These are phyloP conservation scores for Hygrophorus russula DNA, from an alignment of 768 basidiomycete genomes.

Conservation along the genomic window DNA sequence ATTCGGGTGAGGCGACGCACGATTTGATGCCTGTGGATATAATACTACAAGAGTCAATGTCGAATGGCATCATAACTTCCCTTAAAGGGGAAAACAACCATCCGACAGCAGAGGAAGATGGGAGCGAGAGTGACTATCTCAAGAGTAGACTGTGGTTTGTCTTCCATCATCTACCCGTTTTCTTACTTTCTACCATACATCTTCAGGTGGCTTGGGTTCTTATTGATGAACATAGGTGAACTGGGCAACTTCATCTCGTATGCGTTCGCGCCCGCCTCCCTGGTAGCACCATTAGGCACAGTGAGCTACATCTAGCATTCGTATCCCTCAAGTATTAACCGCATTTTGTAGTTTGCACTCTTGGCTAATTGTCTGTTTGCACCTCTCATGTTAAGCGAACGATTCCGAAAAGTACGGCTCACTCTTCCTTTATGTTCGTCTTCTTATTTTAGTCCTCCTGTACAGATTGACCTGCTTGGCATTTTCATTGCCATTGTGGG, in stretches of 20 bases:
- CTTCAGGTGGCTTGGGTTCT: constrained; percentile 79
- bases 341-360: constrained; percentile 57
- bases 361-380: constrained; percentile 94
- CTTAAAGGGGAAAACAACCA: constrained; percentile 11
- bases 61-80: constrained; percentile 14
- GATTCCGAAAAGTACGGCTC: constrained; percentile 57
- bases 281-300: constrained; percentile 93
- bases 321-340: constrained; percentile 6
- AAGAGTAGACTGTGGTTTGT: constrained; percentile 75
- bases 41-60: constrained; percentile 24
- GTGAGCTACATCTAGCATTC: constrained; percentile 32
- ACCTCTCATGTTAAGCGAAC: constrained; percentile 73
- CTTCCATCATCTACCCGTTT: background rate
- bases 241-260: constrained; percentile 85
- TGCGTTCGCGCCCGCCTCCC: constrained; percentile 81
- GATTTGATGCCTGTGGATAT: constrained; percentile 29
- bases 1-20: constrained; percentile 6
- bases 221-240: constrained; percentile 88
- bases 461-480: constrained; percentile 69
- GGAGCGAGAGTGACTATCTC: constrained; percentile 65
- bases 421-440: constrained; percentile 7
- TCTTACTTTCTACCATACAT: background rate
- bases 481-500: constrained; percentile 76
- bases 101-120: constrained; percentile 20
- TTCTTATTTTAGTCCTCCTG: constrained; percentile 8